Evolutionary conservation across 495 filamentous ascomycete genomes (phyloP).

Genomic region (Hypoxylon subgilvum): DNA sequence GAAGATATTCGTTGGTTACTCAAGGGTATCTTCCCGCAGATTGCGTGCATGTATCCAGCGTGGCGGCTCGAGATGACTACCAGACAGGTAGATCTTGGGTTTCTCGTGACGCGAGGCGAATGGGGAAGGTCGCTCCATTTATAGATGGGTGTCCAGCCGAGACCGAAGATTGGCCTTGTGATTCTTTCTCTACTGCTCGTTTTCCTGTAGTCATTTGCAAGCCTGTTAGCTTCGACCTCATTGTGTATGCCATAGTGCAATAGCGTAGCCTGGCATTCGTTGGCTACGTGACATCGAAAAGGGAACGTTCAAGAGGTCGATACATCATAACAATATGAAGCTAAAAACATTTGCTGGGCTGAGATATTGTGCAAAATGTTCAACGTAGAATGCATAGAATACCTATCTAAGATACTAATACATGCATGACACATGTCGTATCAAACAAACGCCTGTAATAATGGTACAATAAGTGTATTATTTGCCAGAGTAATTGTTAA

Average conservation of each 20-base stretch:
- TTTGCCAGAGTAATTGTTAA: slow-evolving; percentile 23
- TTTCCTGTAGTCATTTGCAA: neutral
- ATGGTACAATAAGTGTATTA: slow-evolving; percentile 28
- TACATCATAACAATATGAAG: too few species aligned
- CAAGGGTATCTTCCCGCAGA: slow-evolving; percentile 17
- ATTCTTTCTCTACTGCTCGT: slow-evolving; percentile 3
- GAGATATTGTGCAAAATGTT: neutral
- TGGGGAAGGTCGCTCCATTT: slow-evolving; percentile 16
- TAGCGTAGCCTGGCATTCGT: neutral
- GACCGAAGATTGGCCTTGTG: slow-evolving; percentile 13
- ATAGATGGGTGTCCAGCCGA: slow-evolving; percentile 8
- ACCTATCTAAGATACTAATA: slow-evolving; percentile 19
- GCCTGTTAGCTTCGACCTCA: neutral
- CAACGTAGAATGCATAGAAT: slow-evolving; percentile 4
- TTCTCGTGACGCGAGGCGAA: slow-evolving; percentile 17
- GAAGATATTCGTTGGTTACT: neutral
- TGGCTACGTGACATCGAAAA: neutral
- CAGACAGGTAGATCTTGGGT: slow-evolving; percentile 9
- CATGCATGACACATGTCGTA: slow-evolving; percentile 20
- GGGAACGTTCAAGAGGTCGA: too few species aligned
- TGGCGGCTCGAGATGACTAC: slow-evolving; percentile 25
- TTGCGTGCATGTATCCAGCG: slow-evolving; percentile 35
- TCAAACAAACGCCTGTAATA: slow-evolving; percentile 26
- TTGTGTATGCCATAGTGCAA: neutral
- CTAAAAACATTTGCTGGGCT: too few species aligned